Conservation (phyloP, 2,329 filamentous ascomycete species). For the Neofusicoccum cordaticola region DNA sequence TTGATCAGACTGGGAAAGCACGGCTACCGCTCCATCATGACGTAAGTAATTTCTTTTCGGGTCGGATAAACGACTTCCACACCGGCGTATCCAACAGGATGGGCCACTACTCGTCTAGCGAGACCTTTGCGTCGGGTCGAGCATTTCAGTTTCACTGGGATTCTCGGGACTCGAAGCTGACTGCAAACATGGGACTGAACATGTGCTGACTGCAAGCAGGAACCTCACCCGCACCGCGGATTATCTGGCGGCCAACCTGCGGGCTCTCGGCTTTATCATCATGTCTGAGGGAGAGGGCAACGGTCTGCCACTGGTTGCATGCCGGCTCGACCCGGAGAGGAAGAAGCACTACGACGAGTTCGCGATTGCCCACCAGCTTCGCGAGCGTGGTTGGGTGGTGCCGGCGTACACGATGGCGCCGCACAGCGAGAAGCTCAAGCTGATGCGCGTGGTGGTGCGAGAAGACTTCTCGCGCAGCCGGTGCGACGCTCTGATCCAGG, state of each 20-base stretch:
- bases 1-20: slow-evolving; percentile 91
- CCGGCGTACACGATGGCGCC: slow-evolving; percentile 98
- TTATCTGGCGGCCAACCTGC: slow-evolving; percentile 73
- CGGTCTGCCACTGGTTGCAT: slow-evolving; percentile 86
- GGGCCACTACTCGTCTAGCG: background rate
- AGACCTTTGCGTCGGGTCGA: background rate
- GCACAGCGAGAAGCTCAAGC: slow-evolving; percentile 76
- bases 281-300: slow-evolving; percentile 76
- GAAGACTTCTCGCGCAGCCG: slow-evolving; percentile 85
- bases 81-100: background rate
- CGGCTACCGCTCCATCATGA: slow-evolving; percentile 90
- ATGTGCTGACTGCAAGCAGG: slow-evolving; percentile 15
- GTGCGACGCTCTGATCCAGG: slow-evolving; percentile 73
- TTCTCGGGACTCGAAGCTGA: background rate
- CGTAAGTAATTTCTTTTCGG: slow-evolving; percentile 28
- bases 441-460: slow-evolving; percentile 87
- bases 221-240: slow-evolving; percentile 89
- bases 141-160: background rate
- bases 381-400: slow-evolving; percentile 86
- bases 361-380: slow-evolving; percentile 72
- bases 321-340: slow-evolving; percentile 64
- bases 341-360: slow-evolving; percentile 57
- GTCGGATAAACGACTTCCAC: background rate
- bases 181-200: background rate
- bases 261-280: slow-evolving; percentile 77